Evolutionary conservation across 2,329 filamentous ascomycete genomes (phyloP), one percentile per base, ranked within the genome.

Genomic region (Lasiodiplodia hormozganensis): DNA sequence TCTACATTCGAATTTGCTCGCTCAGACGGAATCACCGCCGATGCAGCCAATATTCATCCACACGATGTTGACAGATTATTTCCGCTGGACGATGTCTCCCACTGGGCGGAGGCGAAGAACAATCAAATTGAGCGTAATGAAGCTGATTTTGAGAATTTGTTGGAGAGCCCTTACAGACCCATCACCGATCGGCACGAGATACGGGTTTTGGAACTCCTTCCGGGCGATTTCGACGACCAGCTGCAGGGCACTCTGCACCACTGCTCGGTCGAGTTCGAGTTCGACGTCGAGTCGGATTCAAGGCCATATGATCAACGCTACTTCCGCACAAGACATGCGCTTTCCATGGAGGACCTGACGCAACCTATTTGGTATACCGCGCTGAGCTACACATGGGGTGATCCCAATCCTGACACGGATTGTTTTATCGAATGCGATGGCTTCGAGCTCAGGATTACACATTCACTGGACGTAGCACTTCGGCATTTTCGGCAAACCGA

Each of bases 321-420:
- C 31, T 53, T 53, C 28, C 51, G 65, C 2, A 74, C 73, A 0
- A 73, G 74, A 31, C 73, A 76, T 49, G 73, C 70, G 0, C 51
- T 76, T 14, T 74, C 72, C 8, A 43, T 73, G 1, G 16, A 10
- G 51, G 28, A 53, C 10, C n/a, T 58, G 14, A 68, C 67, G 6
- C 69, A 58, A 6, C 68, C 71, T 1, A 36, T 75, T 0, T 76
- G 74, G 73, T 75, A 73, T 58, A 76, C 72, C 4, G 73, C 72
- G 0, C 58, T 76, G 8, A 74, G 72, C 43, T 74, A 76, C 38
- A 68, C 69, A 10, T 76, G 74, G 74, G 74, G 73, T 2, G 25
- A 21, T 7, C 31, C 54, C 18, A 31, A 31, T 18, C 51, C 51
- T 5, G 28, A 31, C 54, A 58, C 54, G 11, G 54, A 58, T n/a